Evolutionary conservation across 2,329 filamentous ascomycete species (phyloP), one percentile per base, ranked within the genome.

Genomic region (Fusarium sororula): DNA sequence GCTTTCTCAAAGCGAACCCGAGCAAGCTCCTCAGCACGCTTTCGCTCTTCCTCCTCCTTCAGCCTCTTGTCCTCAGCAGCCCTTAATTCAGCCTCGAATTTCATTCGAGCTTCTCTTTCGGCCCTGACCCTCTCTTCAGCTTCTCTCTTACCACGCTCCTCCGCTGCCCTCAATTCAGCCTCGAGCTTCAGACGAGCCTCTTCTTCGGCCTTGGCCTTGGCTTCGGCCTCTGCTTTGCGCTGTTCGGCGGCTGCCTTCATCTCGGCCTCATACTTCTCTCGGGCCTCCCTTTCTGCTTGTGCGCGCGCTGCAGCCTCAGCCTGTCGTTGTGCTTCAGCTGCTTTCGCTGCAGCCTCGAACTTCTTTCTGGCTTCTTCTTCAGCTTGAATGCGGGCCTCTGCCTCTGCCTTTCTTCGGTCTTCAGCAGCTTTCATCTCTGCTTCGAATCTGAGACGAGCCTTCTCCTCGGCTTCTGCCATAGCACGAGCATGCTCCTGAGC

Each of bases 1-100:
- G 83, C 84, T 24, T 82, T 82, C 55, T 86, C 84, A 37, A 87
- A 73, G 39, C 82, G 83, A 38, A 79, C 78, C 38, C 79, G 78
- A 22, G 86, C 85, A 45, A 86, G 85, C 30, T 87, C 85, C 68
- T 90, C 87, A 15, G 87, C 88, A 4, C 84, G 76, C 22, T 72
- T 72, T 20, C 79, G 76, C 12, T 80, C 83, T 42, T 85, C 83
- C 13, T 83, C 83, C 22, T 85, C 84, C 32, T 80, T 79, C 66
- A 81, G 81, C 53, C 82, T 79, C n/a, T 78, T 82, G 32, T 84
- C 85, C 57, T 86, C 86, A 2, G 85, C 87, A 30, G 82, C 82
- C 63, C 81, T 81, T 48, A 83, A 77, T 66, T 86, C 83, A 5
- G 81, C 81, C 69, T 86, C 83, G 45, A 84, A 80, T 66, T 80